Conservation (phyloP, 352 stramenopile species). For the Thalassiosira exigua region DNA sequence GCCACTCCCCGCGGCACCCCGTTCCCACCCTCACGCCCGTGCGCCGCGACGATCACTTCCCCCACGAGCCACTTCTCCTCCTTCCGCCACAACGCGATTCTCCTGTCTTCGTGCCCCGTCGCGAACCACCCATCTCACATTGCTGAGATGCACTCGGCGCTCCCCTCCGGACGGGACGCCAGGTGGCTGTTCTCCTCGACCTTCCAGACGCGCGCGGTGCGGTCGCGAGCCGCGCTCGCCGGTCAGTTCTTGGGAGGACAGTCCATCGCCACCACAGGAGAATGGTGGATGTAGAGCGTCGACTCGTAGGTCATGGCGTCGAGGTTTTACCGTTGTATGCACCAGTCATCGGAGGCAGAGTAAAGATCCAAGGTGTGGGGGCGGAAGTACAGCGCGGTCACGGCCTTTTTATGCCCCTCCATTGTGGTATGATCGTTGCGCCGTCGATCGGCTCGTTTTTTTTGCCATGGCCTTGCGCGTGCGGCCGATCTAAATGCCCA, state of each 20-base stretch:
- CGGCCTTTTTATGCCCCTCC: conserved; percentile 74
- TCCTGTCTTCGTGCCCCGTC: conserved; percentile 79
- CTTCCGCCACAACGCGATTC: conserved; percentile 75
- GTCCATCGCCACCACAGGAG: conserved; percentile 69
- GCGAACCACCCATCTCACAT: conserved; percentile 83
- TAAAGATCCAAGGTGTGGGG: conserved; percentile 76
- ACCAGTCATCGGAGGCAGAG: conserved; percentile 81
- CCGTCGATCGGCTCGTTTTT: too few species aligned
- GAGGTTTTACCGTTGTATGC: conserved; percentile 80
- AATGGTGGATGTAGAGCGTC: conserved; percentile 84
- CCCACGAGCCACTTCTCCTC: conserved; percentile 81
- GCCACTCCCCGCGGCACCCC: conserved; percentile 35
- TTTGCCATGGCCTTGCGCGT: too few species aligned
- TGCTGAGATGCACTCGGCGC: conserved; percentile 67
- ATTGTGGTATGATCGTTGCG: too few species aligned
- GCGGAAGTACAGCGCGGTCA: conserved; percentile 70
- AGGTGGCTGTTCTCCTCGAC: conserved; percentile 82
- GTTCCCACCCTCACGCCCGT: conserved; percentile 57
- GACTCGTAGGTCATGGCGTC: conserved; percentile 84
- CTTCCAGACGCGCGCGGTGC: conserved; percentile 82
- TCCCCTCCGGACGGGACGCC: conserved; percentile 75
- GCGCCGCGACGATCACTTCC: conserved; percentile 51
- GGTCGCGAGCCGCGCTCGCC: conserved; percentile 71
- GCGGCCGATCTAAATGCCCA: too few species aligned
- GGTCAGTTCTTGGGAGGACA: conserved; percentile 72